A percentile compares a stretch with the other conserved stretches of the same genome.
Conservation (phyloP, 345 rosid genomes). For the Citrus cavaleriei region DNA sequence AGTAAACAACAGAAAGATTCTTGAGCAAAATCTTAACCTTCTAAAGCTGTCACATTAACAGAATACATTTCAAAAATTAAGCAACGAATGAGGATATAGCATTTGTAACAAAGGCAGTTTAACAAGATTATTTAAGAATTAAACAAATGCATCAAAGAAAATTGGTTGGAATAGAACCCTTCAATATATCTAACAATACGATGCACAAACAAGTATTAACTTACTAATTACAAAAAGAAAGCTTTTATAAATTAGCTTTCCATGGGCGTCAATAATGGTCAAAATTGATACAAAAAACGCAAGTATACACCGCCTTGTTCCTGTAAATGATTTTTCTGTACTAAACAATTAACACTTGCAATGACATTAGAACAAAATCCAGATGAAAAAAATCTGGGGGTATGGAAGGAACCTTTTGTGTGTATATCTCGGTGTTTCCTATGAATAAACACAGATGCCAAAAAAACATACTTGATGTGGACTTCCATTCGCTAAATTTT, state of each 20-base stretch:
- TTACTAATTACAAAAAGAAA: background rate
- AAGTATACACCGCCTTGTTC: background rate
- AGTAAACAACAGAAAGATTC: too few relatives aligned
- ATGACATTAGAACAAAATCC: conserved; percentile 5
- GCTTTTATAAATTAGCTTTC: background rate
- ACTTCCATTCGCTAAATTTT: background rate
- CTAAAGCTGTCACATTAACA: too few relatives aligned
- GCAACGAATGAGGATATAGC: too few relatives aligned
- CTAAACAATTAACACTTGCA: background rate
- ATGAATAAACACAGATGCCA: conserved; percentile 6
- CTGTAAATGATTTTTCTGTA: background rate
- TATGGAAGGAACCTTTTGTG: background rate
- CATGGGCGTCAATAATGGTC: background rate
- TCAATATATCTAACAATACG: background rate
- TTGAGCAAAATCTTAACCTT: too few relatives aligned
- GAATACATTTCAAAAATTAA: too few relatives aligned
- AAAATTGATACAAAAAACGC: background rate
- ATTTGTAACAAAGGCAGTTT: background rate
- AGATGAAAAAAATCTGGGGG: conserved; percentile 15
- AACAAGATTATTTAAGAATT: background rate
- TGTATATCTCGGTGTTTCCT: conserved; percentile 6
- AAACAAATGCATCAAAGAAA: background rate
- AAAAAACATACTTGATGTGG: background rate
- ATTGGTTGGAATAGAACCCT: too few relatives aligned
- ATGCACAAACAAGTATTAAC: background rate